phyloP scores from a whole-genome alignment of 495 filamentous ascomycete species.

The Aspergillus funiculosus region DNA sequence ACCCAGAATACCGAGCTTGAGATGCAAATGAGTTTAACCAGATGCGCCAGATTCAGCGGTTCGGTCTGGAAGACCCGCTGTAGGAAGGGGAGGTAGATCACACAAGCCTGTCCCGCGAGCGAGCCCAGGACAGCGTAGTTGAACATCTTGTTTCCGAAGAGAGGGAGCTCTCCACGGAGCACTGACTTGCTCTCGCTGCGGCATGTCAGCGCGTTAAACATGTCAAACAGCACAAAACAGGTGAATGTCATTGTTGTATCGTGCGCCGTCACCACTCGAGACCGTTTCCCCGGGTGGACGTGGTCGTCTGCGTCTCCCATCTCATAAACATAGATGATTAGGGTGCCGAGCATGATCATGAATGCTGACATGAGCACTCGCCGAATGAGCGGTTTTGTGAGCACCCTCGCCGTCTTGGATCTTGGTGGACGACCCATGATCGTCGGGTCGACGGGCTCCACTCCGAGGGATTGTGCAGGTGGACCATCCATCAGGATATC shows the following conservation, averaged over 20 bases:
- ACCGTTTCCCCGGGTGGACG: constrained; percentile 34
- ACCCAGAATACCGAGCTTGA: constrained; percentile 90
- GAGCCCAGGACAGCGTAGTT: constrained; percentile 88
- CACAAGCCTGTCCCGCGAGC: constrained; percentile 75
- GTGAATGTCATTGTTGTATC: constrained; percentile 99
- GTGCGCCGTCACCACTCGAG: constrained; percentile 70
- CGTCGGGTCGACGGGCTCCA: constrained; percentile 89
- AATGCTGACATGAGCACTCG: constrained; percentile 82
- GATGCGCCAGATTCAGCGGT: constrained; percentile 64
- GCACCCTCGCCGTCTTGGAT: constrained; percentile 72
- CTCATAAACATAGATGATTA: constrained; percentile 83
- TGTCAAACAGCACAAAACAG: constrained; percentile 96
- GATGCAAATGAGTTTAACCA: constrained; percentile 63
- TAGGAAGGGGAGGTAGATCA: constrained; percentile 89
- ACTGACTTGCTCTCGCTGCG: constrained; percentile 87
- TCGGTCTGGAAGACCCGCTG: constrained; percentile 96
- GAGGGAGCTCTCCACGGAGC: constrained; percentile 72
- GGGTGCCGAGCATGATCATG: constrained; percentile 87
- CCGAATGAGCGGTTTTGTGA: constrained; percentile 72
- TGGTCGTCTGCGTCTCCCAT: constrained; percentile 64
- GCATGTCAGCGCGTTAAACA: constrained; percentile 95
- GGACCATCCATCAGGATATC: constrained; percentile 99
- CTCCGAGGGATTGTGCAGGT: constrained; percentile 92
- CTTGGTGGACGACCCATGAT: constrained; percentile 92
- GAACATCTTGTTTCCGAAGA: constrained; percentile 87